Evolutionary conservation across 495 filamentous ascomycete species (phyloP).

Genomic region (Neurospora terricola): DNA sequence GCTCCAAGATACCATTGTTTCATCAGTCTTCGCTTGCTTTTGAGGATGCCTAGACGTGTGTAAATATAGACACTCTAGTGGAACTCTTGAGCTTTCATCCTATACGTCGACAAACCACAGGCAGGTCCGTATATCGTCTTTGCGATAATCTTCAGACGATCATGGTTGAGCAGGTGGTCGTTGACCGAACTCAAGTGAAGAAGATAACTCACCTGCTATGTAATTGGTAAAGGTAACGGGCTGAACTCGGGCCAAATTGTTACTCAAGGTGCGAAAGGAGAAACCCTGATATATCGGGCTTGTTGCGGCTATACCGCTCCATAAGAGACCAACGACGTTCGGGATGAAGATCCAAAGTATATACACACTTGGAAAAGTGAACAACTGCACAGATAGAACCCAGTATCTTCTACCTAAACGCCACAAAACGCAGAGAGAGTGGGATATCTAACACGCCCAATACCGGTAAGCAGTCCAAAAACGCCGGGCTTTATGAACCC

Average conservation of each 20-base stretch:
- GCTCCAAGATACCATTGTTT: neutral
- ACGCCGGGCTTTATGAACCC: neutral
- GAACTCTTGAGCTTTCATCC: neutral
- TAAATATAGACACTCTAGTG: neutral
- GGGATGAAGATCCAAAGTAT: neutral
- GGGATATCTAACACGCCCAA: neutral
- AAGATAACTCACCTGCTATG: no score
- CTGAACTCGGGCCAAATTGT: neutral
- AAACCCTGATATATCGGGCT: neutral
- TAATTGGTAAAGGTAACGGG: neutral
- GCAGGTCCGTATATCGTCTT: neutral
- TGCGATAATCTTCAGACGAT: neutral
- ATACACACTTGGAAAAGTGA: neutral
- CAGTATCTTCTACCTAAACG: neutral
- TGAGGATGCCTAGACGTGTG: neutral
- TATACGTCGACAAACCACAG: neutral
- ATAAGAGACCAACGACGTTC: neutral
- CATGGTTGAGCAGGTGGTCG: neutral
- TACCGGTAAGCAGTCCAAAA: neutral
- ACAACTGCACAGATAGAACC: neutral
- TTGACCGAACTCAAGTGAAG: neutral
- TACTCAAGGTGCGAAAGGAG: neutral
- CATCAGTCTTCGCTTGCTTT: neutral
- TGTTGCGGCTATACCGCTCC: neutral
- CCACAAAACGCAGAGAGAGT: neutral